A percentile compares a stretch with the other conserved stretches of the same genome.
phyloP scores from a whole-genome alignment of 2,329 filamentous ascomycete genomes.

The Arthroderma uncinatum region DNA sequence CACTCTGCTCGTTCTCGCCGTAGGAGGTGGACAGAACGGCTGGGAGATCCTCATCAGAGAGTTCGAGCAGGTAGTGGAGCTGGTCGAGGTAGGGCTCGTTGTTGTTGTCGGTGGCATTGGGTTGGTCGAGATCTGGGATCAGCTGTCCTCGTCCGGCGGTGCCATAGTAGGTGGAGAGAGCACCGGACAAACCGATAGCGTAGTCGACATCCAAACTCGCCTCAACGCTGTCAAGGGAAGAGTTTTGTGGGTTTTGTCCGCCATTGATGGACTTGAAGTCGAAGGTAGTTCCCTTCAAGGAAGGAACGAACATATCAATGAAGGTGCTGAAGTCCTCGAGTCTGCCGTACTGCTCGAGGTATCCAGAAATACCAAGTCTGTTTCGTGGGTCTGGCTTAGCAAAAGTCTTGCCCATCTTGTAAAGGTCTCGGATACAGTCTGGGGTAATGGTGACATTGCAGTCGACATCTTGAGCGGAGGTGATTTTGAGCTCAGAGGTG shows the following conservation, averaged over 20 bases:
- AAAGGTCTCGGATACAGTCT: slow-evolving; percentile 40
- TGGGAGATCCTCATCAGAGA: slow-evolving; percentile 49
- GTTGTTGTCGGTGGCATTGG: slow-evolving; percentile 32
- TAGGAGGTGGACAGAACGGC: slow-evolving; percentile 59
- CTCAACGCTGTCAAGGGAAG: slow-evolving; percentile 42
- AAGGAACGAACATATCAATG: slow-evolving; percentile 45
- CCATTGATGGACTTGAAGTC: slow-evolving; percentile 46
- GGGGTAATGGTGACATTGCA: slow-evolving; percentile 39
- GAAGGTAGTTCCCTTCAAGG: slow-evolving; percentile 44
- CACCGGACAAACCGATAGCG: slow-evolving; percentile 44
- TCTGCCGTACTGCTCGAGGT: slow-evolving; percentile 42
- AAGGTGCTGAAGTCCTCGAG: slow-evolving; percentile 48
- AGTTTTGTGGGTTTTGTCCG: slow-evolving; percentile 40
- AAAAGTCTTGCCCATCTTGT: slow-evolving; percentile 34
- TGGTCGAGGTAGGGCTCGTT: slow-evolving; percentile 60
- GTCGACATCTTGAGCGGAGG: slow-evolving; percentile 12
- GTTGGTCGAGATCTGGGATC: slow-evolving; percentile 37
- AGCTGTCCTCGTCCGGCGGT: slow-evolving; percentile 47
- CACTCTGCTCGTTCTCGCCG: slow-evolving; percentile 53
- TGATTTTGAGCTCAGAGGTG: slow-evolving; percentile 12
- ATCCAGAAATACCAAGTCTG: slow-evolving; percentile 39
- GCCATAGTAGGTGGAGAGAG: slow-evolving; percentile 46
- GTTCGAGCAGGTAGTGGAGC: slow-evolving; percentile 47
- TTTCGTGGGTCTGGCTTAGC: slow-evolving; percentile 27
- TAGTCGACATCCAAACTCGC: slow-evolving; percentile 56